Conservation (phyloP, 208 protist species). For the Leishmania tropica region DNA sequence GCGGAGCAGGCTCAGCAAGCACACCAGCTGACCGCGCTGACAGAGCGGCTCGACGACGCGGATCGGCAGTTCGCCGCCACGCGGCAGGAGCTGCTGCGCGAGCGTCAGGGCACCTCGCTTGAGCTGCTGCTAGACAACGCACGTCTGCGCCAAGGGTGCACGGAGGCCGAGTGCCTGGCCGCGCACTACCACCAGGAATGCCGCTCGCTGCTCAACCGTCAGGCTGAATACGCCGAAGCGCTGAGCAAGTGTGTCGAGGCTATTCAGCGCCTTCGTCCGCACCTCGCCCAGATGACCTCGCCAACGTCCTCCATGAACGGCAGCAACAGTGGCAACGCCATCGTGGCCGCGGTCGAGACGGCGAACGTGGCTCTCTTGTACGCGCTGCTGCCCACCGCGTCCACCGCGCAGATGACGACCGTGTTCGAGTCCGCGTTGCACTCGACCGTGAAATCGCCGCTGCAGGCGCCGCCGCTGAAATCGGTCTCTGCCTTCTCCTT, state of each 20-base stretch:
- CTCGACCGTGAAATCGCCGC: slow-evolving; percentile 12
- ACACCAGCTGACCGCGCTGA: slow-evolving; percentile 36
- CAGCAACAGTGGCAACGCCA: neutral
- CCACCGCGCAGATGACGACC: slow-evolving; percentile 58
- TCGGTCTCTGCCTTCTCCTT: neutral
- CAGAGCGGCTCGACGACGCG: slow-evolving; percentile 46
- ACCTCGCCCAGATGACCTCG: neutral
- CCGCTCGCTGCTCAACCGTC: slow-evolving; percentile 42
- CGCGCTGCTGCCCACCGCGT: slow-evolving; percentile 57
- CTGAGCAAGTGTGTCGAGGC: slow-evolving; percentile 53
- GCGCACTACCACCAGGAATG: slow-evolving; percentile 84
- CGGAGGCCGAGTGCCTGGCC: slow-evolving; percentile 82
- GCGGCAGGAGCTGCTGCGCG: slow-evolving; percentile 49
- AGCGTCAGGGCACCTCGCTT: slow-evolving; percentile 59
- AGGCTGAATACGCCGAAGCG: slow-evolving; percentile 75
- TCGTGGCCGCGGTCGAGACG: slow-evolving; percentile 22
- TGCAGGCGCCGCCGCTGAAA: slow-evolving; percentile 4
- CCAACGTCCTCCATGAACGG: neutral
- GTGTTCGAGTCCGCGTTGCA: slow-evolving; percentile 58
- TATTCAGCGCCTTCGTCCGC: slow-evolving; percentile 47
- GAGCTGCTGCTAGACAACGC: slow-evolving; percentile 82
- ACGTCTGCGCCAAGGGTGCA: slow-evolving; percentile 68
- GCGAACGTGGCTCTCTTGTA: slow-evolving; percentile 59
- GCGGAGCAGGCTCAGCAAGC: slow-evolving; percentile 39
- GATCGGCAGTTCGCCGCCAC: slow-evolving; percentile 56